These are phyloP conservation scores for Camellia oleifera DNA, from an alignment of 179 eudicot species.

Conservation along the genomic window DNA sequence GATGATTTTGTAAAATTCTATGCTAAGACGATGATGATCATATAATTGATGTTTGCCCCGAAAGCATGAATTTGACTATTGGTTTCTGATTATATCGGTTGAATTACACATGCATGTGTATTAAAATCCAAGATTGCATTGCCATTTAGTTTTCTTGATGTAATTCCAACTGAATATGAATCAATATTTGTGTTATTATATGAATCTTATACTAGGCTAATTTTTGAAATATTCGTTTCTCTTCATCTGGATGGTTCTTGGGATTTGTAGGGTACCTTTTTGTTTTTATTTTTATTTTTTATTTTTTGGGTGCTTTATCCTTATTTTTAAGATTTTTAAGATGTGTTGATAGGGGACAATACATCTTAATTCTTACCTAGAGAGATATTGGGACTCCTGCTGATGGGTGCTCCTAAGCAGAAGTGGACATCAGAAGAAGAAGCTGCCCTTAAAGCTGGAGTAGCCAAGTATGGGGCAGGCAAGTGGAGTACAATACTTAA, in stretches of 20 bases:
- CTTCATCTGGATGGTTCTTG: not conserved
- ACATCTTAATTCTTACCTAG: conserved; percentile 13
- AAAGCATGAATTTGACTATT: not conserved
- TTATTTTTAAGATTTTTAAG: not conserved
- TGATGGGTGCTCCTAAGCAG: conserved; percentile 83
- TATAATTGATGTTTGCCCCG: not conserved
- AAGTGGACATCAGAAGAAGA: conserved; percentile 97
- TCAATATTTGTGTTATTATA: too few species aligned
- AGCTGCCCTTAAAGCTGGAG: conserved; percentile 88
- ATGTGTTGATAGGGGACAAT: not conserved
- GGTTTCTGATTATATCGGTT: not conserved
- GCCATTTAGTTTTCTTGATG: not conserved
- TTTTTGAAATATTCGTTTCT: not conserved
- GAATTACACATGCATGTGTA: not conserved
- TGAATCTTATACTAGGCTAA: too few species aligned
- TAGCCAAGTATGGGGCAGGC: conserved; percentile 75
- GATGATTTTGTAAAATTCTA: not conserved
- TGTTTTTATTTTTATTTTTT: not conserved
- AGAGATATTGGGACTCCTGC: conserved; percentile 27
- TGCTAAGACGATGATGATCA: not conserved
- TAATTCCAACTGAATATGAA: not conserved
- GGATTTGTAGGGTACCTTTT: too few species aligned
- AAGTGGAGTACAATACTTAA: conserved; percentile 89
- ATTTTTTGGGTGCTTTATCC: not conserved
- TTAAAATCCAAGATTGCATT: not conserved